phyloP scores from a whole-genome alignment of 495 filamentous ascomycete genomes.

The Cercophora newfieldiana region DNA sequence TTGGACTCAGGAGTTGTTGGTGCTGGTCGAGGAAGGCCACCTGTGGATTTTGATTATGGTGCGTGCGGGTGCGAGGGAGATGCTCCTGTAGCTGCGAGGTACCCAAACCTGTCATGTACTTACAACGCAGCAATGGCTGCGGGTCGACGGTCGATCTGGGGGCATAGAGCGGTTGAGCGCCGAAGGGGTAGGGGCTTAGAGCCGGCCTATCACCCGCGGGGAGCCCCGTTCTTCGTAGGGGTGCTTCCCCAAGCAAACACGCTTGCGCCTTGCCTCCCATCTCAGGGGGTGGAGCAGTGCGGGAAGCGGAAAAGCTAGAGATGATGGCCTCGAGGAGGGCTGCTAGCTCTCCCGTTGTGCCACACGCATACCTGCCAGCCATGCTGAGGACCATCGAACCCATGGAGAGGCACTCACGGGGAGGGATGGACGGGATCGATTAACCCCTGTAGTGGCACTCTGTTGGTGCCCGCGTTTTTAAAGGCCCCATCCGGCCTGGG shows the following conservation, averaged over 20 bases:
- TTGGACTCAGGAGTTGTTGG: constrained; percentile 13
- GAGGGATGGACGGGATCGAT: constrained; percentile 17
- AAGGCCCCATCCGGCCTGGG: not conserved
- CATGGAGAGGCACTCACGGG: not conserved
- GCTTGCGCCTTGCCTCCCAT: not conserved
- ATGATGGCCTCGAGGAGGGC: not conserved
- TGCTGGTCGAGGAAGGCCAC: constrained; percentile 3
- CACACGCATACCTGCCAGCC: not conserved
- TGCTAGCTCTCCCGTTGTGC: not conserved
- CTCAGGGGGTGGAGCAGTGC: not conserved
- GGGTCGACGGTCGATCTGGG: not conserved
- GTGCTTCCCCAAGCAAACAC: not conserved
- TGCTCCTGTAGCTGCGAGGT: not conserved
- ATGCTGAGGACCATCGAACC: constrained; percentile 8
- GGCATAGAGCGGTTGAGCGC: not conserved
- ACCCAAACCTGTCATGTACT: constrained; percentile 8
- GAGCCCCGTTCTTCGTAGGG: not conserved
- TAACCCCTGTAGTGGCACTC: constrained; percentile 15
- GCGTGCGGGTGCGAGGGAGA: not conserved
- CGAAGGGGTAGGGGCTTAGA: not conserved
- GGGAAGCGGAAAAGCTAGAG: not conserved
- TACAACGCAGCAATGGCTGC: not conserved
- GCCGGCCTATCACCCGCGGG: not conserved
- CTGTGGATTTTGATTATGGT: constrained; percentile 7
- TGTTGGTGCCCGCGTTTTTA: constrained; percentile 10